phyloP scores from a whole-genome alignment of 2,329 filamentous ascomycete genomes.

The Stenocarpella maydis region DNA sequence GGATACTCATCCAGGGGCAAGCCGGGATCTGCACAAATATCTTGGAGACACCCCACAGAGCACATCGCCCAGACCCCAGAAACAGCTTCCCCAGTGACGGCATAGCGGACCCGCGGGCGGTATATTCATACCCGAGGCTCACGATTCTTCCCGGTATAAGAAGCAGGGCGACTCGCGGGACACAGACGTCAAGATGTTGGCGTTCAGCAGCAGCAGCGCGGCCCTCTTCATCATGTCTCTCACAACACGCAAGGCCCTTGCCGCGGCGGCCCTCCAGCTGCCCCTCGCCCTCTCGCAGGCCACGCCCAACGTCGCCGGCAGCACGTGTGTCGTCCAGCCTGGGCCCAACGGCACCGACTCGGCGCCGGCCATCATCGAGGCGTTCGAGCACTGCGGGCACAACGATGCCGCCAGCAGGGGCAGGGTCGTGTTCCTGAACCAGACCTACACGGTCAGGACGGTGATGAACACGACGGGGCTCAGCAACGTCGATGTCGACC shows the following conservation, averaged over 20 bases:
- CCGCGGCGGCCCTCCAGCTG: constrained; percentile 32
- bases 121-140: constrained; percentile 15
- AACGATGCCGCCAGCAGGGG: constrained; percentile 37
- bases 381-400: constrained; percentile 42
- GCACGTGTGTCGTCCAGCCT: constrained; percentile 30
- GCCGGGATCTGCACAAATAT: constrained; percentile 15
- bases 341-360: constrained; percentile 29
- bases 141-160: constrained; percentile 4
- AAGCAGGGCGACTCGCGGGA: neutral
- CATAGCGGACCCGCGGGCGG: constrained; percentile 24
- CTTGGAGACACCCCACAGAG: constrained; percentile 21
- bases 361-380: constrained; percentile 35
- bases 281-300: constrained; percentile 27
- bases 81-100: constrained; percentile 23
- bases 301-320: neutral
- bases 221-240: constrained; percentile 16
- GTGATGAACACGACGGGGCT: constrained; percentile 41
- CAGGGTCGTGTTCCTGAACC: constrained; percentile 40
- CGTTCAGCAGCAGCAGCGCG: neutral
- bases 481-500: constrained; percentile 41
- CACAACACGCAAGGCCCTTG: constrained; percentile 25
- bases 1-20: neutral
- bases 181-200: neutral
- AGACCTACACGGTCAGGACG: constrained; percentile 38
- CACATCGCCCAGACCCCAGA: constrained; percentile 16